Evolutionary conservation across 78 protist species (phyloP).

Genomic region (Pigoraptor vietnamica): DNA sequence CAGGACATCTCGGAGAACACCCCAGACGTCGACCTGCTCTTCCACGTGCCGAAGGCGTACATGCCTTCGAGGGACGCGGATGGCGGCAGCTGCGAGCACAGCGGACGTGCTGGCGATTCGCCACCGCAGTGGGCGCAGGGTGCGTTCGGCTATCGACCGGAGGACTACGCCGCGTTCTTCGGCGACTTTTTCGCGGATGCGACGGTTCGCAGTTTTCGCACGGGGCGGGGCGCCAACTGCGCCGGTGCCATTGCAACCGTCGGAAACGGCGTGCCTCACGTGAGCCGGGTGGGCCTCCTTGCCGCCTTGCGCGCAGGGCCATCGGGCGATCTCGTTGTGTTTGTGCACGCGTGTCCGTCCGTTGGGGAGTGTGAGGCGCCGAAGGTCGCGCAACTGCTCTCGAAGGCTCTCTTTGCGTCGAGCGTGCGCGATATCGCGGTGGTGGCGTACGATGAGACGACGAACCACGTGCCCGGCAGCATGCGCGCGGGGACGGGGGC

Average conservation of each 20-base stretch:
- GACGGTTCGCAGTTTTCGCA: not conserved
- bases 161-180: not conserved
- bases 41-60: not conserved
- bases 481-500: not conserved
- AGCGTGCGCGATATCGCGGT: not conserved
- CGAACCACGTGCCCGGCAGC: not conserved
- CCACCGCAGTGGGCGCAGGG: not conserved
- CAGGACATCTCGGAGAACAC: not conserved
- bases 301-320: not conserved
- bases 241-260: not conserved
- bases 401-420: not conserved
- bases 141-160: not conserved
- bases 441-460: not conserved
- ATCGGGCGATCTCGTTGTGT: not conserved
- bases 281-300: not conserved
- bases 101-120: not conserved
- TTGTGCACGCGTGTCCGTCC: not conserved
- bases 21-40: not conserved
- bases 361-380: not conserved
- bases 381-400: not conserved
- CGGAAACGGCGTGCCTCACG: not conserved
- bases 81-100: not conserved
- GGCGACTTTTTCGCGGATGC: not conserved
- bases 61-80: not conserved
- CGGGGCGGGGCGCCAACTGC: not conserved